Base-by-base conservation (phyloP, 805 yeast genomes). In the Candida schatavii region DNA sequence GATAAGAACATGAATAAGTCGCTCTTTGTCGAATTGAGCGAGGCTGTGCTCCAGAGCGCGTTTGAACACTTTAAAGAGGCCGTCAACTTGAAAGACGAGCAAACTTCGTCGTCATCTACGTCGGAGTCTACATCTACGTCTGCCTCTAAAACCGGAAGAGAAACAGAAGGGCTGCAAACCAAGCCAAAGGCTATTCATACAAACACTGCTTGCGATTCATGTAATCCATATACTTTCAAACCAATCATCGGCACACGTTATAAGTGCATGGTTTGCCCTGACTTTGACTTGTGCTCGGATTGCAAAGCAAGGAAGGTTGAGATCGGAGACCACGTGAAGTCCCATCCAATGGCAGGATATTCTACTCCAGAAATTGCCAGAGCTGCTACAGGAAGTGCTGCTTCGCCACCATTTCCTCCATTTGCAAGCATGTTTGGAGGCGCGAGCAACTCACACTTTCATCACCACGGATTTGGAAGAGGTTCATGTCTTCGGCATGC, bases 211-310 rank as follows among this genome's bases (percentile, higher is more conserved):
- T 69, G 74, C 40, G 72, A 69, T 43, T 40, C 48, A n/a, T 70
- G 74, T 40, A 40, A 48, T 43, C 68, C 67, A 1, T 40, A 47
- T 20, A 46, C 44, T 3, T 58, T 59, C 46, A 49, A 42, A 14
- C 75, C 78, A 3, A 60, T 75, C 34, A 46, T 39, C 18, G 84
- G 84, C 5, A 46, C 56, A 5, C 65, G 85, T 38, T 79, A 67
- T 50, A 67, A 70, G 34, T 79, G 85, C 55, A 47, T 70, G 20
- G 71, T 77, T 23, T 79, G 85, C 50, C 53, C 54, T 3, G 77
- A 80, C 52, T 77, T 64, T 52, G 84, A 80, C 51, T 55, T 79
- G 40, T 79, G 85, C 51, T 67, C 68, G 37, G 34, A 48, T 17
- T 65, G 70, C 48, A 66, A 62, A 40, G 35, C 38, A 4, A 46